phyloP scores from a whole-genome alignment of 225 moss, liverwort and hornwort genomes.

The Polytrichum formosum region DNA sequence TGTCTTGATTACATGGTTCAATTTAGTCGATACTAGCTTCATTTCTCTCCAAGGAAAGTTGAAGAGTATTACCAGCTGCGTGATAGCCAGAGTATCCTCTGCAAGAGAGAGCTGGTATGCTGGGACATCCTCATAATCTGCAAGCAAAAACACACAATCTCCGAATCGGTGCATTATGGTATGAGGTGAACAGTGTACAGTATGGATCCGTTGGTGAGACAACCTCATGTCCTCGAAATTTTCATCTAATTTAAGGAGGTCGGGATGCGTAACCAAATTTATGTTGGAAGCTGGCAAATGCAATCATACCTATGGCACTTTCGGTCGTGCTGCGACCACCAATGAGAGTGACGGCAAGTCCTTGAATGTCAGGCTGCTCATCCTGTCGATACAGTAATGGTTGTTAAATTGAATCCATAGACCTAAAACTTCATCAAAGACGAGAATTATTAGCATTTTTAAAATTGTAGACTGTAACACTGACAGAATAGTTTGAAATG shows the following conservation, averaged over 20 bases:
- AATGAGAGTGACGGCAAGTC: conserved; percentile 4
- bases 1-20: background rate
- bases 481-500: no score
- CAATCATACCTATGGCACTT: conserved; percentile 11
- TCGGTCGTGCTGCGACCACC: conserved; percentile 10
- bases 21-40: no score
- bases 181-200: background rate
- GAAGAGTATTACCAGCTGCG: conserved; percentile 40
- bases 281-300: no score
- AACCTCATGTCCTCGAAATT: no score
- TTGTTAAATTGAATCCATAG: background rate
- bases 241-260: no score
- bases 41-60: no score
- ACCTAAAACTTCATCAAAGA: no score
- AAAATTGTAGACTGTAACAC: no score
- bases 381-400: background rate
- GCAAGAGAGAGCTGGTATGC: conserved; percentile 60
- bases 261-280: no score
- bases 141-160: background rate
- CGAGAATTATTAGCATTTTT: no score
- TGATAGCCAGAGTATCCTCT: conserved; percentile 59
- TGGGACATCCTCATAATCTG: conserved; percentile 65
- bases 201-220: no score
- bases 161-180: background rate
- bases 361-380: conserved; percentile 13